Percentiles rank a stretch among this genome's conserved stretches.
Evolutionary conservation across 2,329 filamentous ascomycete species (phyloP).

Genomic region (Hypoxylon sp.): DNA sequence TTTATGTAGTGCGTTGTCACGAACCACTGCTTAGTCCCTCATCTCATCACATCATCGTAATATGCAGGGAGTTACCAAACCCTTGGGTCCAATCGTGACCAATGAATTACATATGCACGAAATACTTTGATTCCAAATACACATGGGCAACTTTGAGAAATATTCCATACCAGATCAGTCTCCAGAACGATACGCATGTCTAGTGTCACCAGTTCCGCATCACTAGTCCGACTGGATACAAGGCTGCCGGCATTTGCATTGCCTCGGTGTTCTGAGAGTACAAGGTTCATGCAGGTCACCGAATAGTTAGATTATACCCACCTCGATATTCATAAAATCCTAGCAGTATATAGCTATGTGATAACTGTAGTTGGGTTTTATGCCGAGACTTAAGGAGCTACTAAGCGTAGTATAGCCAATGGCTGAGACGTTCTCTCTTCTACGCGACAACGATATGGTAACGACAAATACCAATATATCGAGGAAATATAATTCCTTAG

Average conservation of each 20-base stretch:
- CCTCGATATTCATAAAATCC: not conserved
- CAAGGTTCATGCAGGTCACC: constrained; percentile 14
- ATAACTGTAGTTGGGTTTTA: not conserved
- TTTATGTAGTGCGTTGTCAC: not conserved
- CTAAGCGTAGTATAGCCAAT: not conserved
- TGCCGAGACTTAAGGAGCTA: too few relatives aligned
- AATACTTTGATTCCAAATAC: not conserved
- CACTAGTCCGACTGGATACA: constrained; percentile 19
- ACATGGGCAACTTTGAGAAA: not conserved
- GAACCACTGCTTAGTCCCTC: not conserved
- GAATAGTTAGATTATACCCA: not conserved
- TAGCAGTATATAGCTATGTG: not conserved
- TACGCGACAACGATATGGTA: too few relatives aligned
- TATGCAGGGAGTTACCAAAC: constrained; percentile 12
- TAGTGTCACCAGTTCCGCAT: constrained; percentile 24
- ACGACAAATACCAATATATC: too few relatives aligned
- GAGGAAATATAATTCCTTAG: not conserved
- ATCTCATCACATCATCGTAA: constrained; percentile 3
- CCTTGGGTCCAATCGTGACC: constrained; percentile 5
- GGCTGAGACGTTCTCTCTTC: too few relatives aligned
- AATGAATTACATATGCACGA: constrained; percentile 20
- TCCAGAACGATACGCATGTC: constrained; percentile 11
- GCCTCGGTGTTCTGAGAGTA: constrained; percentile 5
- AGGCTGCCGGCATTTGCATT: constrained; percentile 31
- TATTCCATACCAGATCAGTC: constrained; percentile 21